Base-by-base conservation (phyloP, 768 basidiomycete genomes). In the Infundibulicybe gibba region DNA sequence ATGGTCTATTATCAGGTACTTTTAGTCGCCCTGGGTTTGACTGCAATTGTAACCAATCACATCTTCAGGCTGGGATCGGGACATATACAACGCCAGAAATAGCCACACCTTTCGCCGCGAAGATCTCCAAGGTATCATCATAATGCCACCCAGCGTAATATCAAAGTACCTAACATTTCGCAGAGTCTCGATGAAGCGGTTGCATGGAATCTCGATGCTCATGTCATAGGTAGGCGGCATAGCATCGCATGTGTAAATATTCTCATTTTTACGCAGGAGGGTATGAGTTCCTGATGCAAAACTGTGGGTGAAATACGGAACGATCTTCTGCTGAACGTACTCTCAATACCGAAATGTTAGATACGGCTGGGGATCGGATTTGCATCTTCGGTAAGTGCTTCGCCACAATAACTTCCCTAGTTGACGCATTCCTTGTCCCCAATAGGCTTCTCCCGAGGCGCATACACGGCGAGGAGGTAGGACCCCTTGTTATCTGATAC, bases 371-470 rank as follows among this genome's bases (percentile, higher is more conserved):
- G 20, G 83, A 86, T 61, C 70, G 69, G 49, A 79, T 87, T 11
- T 84, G 73, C 52, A 70, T 87, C 32, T 83, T 85, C 51, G 83
- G 83, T 68, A 42, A 13, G 58, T 14, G 15, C 3, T 6, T 12
- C 14, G 5, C 9, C 41, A 3, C 30, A 19, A 10, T 21, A n/a
- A 31, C 5, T 43, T 17, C 4, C 35, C 38, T 46, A 5, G 9
- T 34, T 42, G 17, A 4, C 3, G 33, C 15, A 13, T n/a, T 15
- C 41, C n/a, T 2, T 13, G 15, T 60, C 61, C n/a, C n/a, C n/a
- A n/a, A n/a, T 42, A 71, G 70, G 71, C 0, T 86, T 87, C 60
- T 84, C 81, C 25, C 69, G 85, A 32, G 83, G 84, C 11, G 80
- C 81, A 6, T 83, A 81, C 58, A 81, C 79, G 0, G 81, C 82